These are phyloP conservation scores for Debaryomyces fabryi DNA, from an alignment of 1,139 yeast genomes.

Conservation along the genomic window DNA sequence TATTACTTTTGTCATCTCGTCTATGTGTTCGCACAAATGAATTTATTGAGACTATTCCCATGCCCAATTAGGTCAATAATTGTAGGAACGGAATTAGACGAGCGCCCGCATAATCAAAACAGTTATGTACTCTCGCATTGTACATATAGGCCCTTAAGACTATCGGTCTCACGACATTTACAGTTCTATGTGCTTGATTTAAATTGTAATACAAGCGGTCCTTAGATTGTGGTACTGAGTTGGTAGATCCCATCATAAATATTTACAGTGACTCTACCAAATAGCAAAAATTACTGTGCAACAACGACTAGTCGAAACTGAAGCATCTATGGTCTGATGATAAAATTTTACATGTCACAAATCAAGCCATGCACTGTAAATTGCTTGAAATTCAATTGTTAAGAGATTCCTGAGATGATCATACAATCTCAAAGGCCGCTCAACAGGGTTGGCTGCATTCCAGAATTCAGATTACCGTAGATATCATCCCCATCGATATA, in stretches of 20 bases:
- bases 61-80: not conserved
- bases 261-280: no score
- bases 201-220: not conserved
- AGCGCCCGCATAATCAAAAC: not conserved
- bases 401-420: no score
- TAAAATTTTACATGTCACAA: no score
- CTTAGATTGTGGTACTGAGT: not conserved
- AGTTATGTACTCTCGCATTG: not conserved
- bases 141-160: not conserved
- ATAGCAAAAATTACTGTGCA: no score
- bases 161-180: not conserved
- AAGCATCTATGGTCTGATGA: no score
- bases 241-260: no score
- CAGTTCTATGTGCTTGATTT: not conserved
- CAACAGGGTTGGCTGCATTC: not conserved
- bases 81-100: not conserved
- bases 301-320: no score
- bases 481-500: not conserved
- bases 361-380: no score
- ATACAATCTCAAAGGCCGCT: no score
- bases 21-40: not conserved
- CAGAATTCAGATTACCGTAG: not conserved
- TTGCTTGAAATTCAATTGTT: no score
- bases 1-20: not conserved
- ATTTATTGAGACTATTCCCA: not conserved